Evolutionary conservation across 2,329 filamentous ascomycete species (phyloP), one percentile per base, ranked within the genome.

Genomic region (Hypoxylon sp.): DNA sequence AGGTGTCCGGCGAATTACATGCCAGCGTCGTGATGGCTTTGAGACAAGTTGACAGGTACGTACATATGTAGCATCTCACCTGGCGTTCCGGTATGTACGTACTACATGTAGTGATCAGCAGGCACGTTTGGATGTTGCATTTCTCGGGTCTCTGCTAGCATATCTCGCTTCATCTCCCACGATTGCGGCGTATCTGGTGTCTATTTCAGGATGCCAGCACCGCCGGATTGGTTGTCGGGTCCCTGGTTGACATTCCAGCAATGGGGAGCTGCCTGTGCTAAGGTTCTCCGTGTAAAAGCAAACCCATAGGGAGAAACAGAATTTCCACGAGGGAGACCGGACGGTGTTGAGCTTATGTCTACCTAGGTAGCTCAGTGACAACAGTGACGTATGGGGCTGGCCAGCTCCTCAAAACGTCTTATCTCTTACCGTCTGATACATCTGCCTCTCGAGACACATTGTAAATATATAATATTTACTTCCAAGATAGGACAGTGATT

Each of bases 21-120:
- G 20, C 42, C 16, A 42, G 45, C 44, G 26, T 56, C 24, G 20
- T 22, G 9, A 46, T n/a, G 38, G 54, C 9, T 28, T 22, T 18
- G 26, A 20, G 42, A 28, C 36, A 53, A 30, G 24, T 53, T 26
- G 45, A 61, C 53, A 56, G 45, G 63, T 66, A 66, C 59, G 49
- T n/a, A n/a, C n/a, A n/a, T n/a, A n/a, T n/a, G n/a, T 44, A 56
- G 42, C 24, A 22, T 50, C 28, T 59, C 54, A 62, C 54, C 54
- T 64, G 62, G 40, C 36, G 33, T 51, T 22, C 14, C 32, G 59
- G 57, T 65, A 63, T 58, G 61, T 64, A 65, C 48, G n/a, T n/a
- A n/a, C n/a, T n/a, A n/a, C n/a, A n/a, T n/a, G n/a, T 56, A 38
- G 44, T 68, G 68, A 70, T 70, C 68, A 70, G 40, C 68, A 68